phyloP scores from a whole-genome alignment of 78 protist species.

The Dictyostelium brefeldianum region DNA sequence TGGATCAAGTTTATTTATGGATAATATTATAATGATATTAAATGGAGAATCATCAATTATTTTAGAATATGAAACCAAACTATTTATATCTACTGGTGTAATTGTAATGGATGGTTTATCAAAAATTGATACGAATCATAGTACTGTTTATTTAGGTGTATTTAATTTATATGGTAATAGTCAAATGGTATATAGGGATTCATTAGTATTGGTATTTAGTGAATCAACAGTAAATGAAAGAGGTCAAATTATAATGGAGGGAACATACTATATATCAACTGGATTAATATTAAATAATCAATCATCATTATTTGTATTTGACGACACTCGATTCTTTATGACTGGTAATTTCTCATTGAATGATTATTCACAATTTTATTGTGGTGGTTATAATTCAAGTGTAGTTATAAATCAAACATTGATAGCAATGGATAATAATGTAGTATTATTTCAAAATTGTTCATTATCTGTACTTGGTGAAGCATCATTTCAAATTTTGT shows the following conservation, averaged over 20 bases:
- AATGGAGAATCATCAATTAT: too few relatives aligned
- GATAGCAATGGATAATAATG: too few relatives aligned
- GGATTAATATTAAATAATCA: neutral
- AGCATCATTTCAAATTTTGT: neutral
- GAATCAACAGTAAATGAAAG: neutral
- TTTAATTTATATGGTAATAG: neutral
- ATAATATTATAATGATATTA: too few relatives aligned
- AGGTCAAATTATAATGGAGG: too few relatives aligned
- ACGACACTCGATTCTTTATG: neutral
- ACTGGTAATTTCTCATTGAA: neutral
- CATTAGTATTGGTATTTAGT: neutral
- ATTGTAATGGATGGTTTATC: too few relatives aligned
- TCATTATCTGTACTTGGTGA: neutral
- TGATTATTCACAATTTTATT: neutral
- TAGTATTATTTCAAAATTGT: too few relatives aligned
- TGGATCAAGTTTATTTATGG: too few relatives aligned
- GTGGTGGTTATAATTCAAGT: neutral
- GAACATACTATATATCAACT: too few relatives aligned
- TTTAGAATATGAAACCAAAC: too few relatives aligned
- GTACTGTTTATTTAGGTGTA: neutral
- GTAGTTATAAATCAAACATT: neutral
- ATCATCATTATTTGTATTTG: neutral
- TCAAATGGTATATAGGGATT: neutral
- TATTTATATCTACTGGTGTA: too few relatives aligned
- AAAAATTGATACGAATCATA: too few relatives aligned